phyloP scores from a whole-genome alignment of 345 rosid species.

The Excoecaria cochinchinensis region DNA sequence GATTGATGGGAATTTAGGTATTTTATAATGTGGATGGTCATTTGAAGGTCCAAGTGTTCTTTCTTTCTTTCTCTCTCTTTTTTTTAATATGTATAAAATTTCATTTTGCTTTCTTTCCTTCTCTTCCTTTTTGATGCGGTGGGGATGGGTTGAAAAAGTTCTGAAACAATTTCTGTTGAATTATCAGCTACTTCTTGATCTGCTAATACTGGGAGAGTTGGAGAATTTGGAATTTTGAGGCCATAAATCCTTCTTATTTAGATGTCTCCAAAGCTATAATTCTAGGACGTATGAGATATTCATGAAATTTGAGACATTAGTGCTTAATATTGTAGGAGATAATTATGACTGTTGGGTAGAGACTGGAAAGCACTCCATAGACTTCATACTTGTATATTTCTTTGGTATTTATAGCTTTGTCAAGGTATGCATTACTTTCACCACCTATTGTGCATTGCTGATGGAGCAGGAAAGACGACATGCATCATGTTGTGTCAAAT shows the following conservation, averaged over 20 bases:
- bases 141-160: background rate
- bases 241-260: background rate
- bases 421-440: background rate
- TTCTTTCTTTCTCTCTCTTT: no score
- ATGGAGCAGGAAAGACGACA: background rate
- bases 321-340: background rate
- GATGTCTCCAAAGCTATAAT: background rate
- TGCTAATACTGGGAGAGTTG: background rate
- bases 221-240: background rate
- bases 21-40: background rate
- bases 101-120: background rate
- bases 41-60: background rate
- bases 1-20: background rate
- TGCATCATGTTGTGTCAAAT: background rate
- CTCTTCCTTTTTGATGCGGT: background rate
- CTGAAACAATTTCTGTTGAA: background rate
- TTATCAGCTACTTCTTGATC: background rate
- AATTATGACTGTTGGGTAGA: background rate
- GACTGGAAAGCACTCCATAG: background rate
- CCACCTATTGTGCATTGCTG: background rate
- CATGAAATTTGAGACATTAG: background rate
- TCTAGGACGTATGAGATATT: background rate
- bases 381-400: background rate
- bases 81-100: no score
- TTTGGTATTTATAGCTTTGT: background rate